Percentiles rank a stretch among this genome's conserved stretches.
Evolutionary conservation across 1,284 basidiomycete species (phyloP).

Genomic region (Spongiforma sp.): DNA sequence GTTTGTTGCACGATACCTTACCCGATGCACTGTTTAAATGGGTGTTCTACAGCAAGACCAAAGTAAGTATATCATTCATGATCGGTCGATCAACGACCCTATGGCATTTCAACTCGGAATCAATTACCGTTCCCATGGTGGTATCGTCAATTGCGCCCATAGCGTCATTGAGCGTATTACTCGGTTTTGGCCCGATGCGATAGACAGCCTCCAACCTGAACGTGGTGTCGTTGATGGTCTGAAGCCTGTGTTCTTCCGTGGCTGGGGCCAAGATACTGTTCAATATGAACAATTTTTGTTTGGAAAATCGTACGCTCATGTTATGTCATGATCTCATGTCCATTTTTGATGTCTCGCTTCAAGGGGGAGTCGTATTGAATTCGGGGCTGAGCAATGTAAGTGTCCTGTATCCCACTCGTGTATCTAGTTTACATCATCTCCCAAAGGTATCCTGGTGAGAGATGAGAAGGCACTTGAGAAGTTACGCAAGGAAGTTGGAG

Average conservation of each 20-base stretch:
- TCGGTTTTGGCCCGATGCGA: slow-evolving; percentile 67
- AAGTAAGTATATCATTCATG: slow-evolving; percentile 14
- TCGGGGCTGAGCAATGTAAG: slow-evolving; percentile 73
- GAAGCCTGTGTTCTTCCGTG: slow-evolving; percentile 64
- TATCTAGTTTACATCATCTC: neutral
- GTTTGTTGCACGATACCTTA: neutral
- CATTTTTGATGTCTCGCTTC: slow-evolving; percentile 7
- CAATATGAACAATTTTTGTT: slow-evolving; percentile 64
- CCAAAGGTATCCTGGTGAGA: slow-evolving; percentile 70
- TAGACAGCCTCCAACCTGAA: slow-evolving; percentile 65
- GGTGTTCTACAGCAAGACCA: slow-evolving; percentile 25
- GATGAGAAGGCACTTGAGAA: slow-evolving; percentile 55
- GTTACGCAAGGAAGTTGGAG: slow-evolving; percentile 59
- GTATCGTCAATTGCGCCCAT: slow-evolving; percentile 71
- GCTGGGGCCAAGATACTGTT: slow-evolving; percentile 56
- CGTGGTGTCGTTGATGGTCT: slow-evolving; percentile 61
- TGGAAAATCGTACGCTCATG: slow-evolving; percentile 46
- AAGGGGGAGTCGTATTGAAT: slow-evolving; percentile 60
- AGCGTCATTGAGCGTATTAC: slow-evolving; percentile 67
- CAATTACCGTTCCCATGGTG: slow-evolving; percentile 76
- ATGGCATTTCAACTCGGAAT: slow-evolving; percentile 61
- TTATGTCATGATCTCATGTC: neutral
- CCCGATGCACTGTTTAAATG: neutral
- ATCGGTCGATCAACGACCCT: slow-evolving; percentile 39
- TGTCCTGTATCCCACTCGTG: neutral